Percentiles rank a stretch among this genome's conserved stretches.
Evolutionary conservation across 2,329 filamentous ascomycete species (phyloP).

Genomic region (Xylariaceae sp.): DNA sequence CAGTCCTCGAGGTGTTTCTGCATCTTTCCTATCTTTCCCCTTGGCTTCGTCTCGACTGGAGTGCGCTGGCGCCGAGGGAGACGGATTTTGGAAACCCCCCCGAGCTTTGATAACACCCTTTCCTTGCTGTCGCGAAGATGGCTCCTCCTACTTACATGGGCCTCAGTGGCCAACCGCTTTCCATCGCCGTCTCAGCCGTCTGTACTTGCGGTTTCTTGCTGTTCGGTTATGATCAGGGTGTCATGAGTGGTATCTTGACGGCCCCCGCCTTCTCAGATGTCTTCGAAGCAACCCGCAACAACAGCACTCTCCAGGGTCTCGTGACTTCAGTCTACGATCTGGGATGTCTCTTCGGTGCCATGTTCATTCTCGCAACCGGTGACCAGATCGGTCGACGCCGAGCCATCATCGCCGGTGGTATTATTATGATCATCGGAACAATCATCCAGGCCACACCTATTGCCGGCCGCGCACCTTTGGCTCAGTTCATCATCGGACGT

Average conservation of each 20-base stretch:
- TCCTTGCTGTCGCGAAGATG: slow-evolving; percentile 34
- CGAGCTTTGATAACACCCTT: slow-evolving; percentile 8
- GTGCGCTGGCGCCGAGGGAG: background rate
- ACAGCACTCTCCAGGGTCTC: slow-evolving; percentile 43
- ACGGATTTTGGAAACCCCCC: background rate
- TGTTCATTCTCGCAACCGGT: slow-evolving; percentile 47
- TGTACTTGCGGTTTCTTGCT: slow-evolving; percentile 59
- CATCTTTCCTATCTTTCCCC: background rate
- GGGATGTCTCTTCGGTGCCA: slow-evolving; percentile 41
- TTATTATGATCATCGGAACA: slow-evolving; percentile 51
- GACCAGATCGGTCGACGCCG: slow-evolving; percentile 47
- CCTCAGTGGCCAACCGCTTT: slow-evolving; percentile 52
- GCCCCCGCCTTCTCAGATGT: slow-evolving; percentile 45
- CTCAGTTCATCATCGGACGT: slow-evolving; percentile 45
- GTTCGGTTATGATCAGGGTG: slow-evolving; percentile 39
- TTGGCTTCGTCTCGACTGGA: background rate
- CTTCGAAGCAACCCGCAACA: slow-evolving; percentile 40
- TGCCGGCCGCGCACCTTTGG: slow-evolving; percentile 28
- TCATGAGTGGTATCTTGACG: slow-evolving; percentile 50
- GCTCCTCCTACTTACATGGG: slow-evolving; percentile 52
- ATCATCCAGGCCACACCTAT: slow-evolving; percentile 47
- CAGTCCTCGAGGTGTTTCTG: background rate
- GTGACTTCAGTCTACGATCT: slow-evolving; percentile 47
- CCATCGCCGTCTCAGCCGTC: slow-evolving; percentile 54
- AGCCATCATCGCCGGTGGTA: slow-evolving; percentile 52